Evolutionary conservation across 257 asterid genomes (phyloP).

Genomic region (Fraxinus americana): DNA sequence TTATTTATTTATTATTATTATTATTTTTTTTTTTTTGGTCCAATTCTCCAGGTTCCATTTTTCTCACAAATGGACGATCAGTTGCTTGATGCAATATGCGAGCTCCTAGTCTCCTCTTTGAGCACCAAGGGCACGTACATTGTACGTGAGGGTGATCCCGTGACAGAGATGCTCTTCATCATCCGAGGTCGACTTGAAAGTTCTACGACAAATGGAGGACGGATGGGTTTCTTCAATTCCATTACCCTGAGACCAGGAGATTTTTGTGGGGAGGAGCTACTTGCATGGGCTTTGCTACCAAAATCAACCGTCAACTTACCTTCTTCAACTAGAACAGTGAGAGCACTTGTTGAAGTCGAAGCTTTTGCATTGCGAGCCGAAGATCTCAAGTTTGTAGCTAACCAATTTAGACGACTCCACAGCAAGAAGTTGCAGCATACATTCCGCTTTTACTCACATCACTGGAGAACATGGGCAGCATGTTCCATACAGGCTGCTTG

Average conservation of each 20-base stretch:
- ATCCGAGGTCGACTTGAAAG: conserved; percentile 92
- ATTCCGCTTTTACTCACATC: conserved; percentile 87
- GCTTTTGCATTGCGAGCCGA: conserved; percentile 88
- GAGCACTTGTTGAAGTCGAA: conserved; percentile 84
- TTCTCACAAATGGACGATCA: conserved; percentile 97
- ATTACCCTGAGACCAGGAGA: conserved; percentile 83
- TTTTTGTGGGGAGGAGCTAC: conserved; percentile 93
- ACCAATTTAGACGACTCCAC: conserved; percentile 89
- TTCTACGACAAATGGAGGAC: conserved; percentile 86
- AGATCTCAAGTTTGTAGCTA: conserved; percentile 89
- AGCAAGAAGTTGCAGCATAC: conserved; percentile 95
- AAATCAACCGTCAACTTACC: conserved; percentile 78
- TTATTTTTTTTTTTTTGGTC: not conserved
- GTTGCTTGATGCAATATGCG: conserved; percentile 90
- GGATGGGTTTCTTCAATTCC: conserved; percentile 85
- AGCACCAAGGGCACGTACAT: conserved; percentile 83
- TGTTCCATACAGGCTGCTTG: conserved; percentile 91
- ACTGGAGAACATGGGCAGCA: conserved; percentile 97
- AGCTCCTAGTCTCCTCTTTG: conserved; percentile 73
- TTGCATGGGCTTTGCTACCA: conserved; percentile 93
- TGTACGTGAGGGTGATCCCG: conserved; percentile 97
- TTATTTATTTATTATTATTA: not conserved
- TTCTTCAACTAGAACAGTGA: conserved; percentile 84
- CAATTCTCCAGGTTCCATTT: conserved; percentile 65
- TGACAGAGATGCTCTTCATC: conserved; percentile 87